A percentile compares a stretch with the other conserved stretches of the same genome.
Conservation (phyloP, 805 yeast genomes). For the Starmerella stigmatis region DNA sequence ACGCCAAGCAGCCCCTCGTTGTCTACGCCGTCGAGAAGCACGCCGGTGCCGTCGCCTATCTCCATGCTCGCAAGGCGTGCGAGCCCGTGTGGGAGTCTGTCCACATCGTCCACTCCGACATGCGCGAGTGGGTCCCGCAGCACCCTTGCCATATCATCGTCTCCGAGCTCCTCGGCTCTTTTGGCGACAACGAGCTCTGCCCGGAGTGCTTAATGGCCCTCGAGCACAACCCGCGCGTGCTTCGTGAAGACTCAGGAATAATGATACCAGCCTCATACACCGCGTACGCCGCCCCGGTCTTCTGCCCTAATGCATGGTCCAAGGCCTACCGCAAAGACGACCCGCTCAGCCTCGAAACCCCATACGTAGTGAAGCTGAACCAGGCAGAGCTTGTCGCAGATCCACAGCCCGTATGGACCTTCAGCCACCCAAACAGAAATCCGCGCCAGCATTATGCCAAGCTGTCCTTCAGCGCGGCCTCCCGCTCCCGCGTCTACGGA, state of each 20-base stretch:
- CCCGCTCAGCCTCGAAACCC: conserved; percentile 27
- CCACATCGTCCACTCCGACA: conserved; percentile 46
- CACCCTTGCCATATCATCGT: conserved; percentile 48
- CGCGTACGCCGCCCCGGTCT: conserved; percentile 56
- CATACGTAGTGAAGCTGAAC: conserved; percentile 38
- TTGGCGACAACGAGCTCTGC: conserved; percentile 82
- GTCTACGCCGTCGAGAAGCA: conserved; percentile 66
- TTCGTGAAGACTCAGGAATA: conserved; percentile 39
- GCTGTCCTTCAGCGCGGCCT: conserved; percentile 37
- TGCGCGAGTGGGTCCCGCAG: conserved; percentile 41
- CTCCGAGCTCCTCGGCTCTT: conserved; percentile 78
- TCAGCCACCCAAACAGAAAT: conserved; percentile 39
- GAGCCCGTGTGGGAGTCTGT: conserved; percentile 44
- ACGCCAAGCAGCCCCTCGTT: conserved; percentile 23
- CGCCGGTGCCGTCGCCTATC: conserved; percentile 42
- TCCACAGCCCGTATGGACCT: conserved; percentile 50
- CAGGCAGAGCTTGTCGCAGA: conserved; percentile 37
- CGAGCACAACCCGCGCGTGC: conserved; percentile 28
- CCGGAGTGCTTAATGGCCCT: conserved; percentile 61
- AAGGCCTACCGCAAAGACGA: conserved; percentile 10
- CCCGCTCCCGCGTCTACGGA: conserved; percentile 56
- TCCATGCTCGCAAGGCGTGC: conserved; percentile 40
- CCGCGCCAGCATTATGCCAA: conserved; percentile 22
- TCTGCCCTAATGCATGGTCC: conserved; percentile 42
- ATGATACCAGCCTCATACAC: conserved; percentile 55